Percentiles rank a stretch among this genome's conserved stretches.
phyloP scores from a whole-genome alignment of 192 early-diverging fungal genomes.

The Oehlia diaphana region DNA sequence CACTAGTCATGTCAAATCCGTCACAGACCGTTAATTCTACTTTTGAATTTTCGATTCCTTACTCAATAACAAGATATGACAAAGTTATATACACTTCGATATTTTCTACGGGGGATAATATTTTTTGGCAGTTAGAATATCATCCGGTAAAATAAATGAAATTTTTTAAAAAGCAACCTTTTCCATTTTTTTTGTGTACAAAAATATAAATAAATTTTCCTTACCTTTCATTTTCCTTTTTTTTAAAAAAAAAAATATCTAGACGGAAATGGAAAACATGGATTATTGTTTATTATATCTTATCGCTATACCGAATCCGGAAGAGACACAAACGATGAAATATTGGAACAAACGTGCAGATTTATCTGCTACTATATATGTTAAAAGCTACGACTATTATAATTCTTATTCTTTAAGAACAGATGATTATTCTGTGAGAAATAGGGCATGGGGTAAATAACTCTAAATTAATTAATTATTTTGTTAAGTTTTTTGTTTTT shows the following conservation, averaged over 20 bases:
- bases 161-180: no score
- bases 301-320: not conserved
- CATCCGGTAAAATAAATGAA: not conserved
- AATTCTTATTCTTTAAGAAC: not conserved
- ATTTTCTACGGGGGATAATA: not conserved
- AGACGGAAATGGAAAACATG: not conserved
- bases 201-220: no score
- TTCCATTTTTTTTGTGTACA: no score
- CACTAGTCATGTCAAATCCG: no score
- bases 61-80: not conserved
- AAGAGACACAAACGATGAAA: not conserved
- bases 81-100: not conserved
- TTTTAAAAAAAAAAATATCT: no score
- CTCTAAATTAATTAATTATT: no score
- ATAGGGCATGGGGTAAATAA: no score
- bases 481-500: no score
- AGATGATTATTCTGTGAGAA: no score
- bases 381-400: not conserved
- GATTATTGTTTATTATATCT: not conserved
- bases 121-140: not conserved
- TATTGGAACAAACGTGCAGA: not conserved
- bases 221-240: not conserved
- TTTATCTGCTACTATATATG: not conserved
- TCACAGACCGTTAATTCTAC: not conserved
- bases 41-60: not conserved